Percentiles rank a stretch among this genome's conserved stretches.
Conservation (phyloP, 2,329 filamentous ascomycete genomes). For the Erysiphe neolycopersici region DNA sequence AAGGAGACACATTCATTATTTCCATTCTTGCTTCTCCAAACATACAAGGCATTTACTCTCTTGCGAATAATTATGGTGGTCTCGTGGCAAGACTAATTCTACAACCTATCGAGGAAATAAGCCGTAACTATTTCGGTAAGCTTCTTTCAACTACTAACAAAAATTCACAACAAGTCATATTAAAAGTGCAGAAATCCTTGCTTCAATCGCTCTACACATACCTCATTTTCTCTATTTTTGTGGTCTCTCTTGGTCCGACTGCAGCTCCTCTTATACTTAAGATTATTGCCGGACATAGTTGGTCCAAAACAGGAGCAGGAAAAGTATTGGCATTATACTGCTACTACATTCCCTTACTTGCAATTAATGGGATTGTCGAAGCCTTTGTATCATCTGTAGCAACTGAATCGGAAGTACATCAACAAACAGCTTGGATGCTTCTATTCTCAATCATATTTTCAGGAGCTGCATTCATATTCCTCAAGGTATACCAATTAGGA, state of each 20-base stretch:
- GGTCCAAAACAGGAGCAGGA: constrained; percentile 48
- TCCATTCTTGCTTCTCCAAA: constrained; percentile 47
- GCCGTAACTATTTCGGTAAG: constrained; percentile 67
- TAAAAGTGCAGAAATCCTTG: constrained; percentile 25
- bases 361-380: constrained; percentile 74
- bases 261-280: constrained; percentile 47
- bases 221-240: constrained; percentile 40
- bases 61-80: constrained; percentile 86
- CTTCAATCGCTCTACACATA: constrained; percentile 45
- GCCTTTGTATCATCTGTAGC: constrained; percentile 82
- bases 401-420: constrained; percentile 42
- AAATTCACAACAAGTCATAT: constrained; percentile 10
- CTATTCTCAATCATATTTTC: constrained; percentile 56
- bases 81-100: constrained; percentile 71
- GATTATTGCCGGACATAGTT: constrained; percentile 49
- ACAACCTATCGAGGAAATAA: constrained; percentile 86
- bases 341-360: constrained; percentile 80
- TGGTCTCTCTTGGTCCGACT: constrained; percentile 45
- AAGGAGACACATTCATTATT: constrained; percentile 79
- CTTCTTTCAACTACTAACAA: constrained; percentile 25
- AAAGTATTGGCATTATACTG: constrained; percentile 55
- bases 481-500: constrained; percentile 42
- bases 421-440: constrained; percentile 64
- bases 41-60: constrained; percentile 73
- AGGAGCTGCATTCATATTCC: constrained; percentile 43